Conservation (phyloP, 257 asterid genomes). For the Solanum habrochaites region DNA sequence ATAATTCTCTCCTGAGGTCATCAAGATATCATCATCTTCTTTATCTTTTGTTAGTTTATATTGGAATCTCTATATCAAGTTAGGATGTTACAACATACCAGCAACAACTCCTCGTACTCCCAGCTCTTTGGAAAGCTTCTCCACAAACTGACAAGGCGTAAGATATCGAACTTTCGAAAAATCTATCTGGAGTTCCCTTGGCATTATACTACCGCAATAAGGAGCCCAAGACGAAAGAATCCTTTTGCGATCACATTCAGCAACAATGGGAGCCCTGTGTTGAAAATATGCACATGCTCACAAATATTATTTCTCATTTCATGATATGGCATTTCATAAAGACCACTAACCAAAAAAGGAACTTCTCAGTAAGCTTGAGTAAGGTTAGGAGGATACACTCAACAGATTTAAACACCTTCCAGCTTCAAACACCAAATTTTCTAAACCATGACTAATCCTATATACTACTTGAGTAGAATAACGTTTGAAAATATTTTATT, state of each 20-base stretch:
- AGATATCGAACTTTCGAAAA: slow-evolving; percentile 78
- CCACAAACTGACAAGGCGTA: slow-evolving; percentile 73
- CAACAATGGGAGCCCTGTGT: slow-evolving; percentile 77
- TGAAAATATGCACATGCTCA: neutral
- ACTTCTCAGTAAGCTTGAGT: neutral
- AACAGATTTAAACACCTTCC: neutral
- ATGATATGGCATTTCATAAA: neutral
- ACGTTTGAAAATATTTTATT: neutral
- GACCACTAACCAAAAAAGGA: neutral
- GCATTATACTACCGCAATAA: slow-evolving; percentile 41
- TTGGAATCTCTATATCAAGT: neutral
- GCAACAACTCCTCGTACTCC: slow-evolving; percentile 89
- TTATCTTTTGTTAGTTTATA: neutral
- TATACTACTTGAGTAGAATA: neutral
- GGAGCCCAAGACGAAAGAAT: slow-evolving; percentile 84
- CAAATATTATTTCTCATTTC: neutral
- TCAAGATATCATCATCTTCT: neutral
- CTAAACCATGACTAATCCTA: neutral
- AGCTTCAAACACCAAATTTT: neutral
- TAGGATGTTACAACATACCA: slow-evolving; percentile 29
- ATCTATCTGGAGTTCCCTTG: slow-evolving; percentile 60
- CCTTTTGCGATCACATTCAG: slow-evolving; percentile 80
- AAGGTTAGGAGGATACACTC: neutral
- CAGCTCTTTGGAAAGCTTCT: slow-evolving; percentile 67
- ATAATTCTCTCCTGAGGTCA: slow-evolving; percentile 67